Evolutionary conservation across 169 alveolate genomes (phyloP), one percentile per base, ranked within the genome.

Genomic region (Plasmodium vinckei): DNA sequence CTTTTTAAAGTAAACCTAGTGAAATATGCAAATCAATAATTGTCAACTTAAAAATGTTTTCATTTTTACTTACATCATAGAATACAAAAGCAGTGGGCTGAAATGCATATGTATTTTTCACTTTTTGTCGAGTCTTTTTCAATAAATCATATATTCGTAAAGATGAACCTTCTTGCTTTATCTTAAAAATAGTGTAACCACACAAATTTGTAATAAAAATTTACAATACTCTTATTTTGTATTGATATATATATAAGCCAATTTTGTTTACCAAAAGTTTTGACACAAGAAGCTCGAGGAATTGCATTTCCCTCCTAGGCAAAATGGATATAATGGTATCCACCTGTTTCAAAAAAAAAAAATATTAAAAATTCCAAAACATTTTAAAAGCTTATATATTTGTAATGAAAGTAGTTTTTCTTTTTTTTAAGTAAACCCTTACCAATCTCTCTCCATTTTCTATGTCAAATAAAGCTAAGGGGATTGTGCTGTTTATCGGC

Each of bases 31-130:
- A 27, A 27, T 2, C 1, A 27, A 25, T 25, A 25, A 27, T 27
- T 5, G 3, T 0, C 3, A 27, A 27, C 39, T 0, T 1, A 5
- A 1, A 27, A 27, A 1, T 27, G 1, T 27, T 13, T 39, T 69
- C 60, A 27, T 70, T 33, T 21, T 23, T 46, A 15, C 84, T 70
- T 65, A 92, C 94, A 73, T 93, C 96, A 65, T 89, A 93, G 72
- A 93, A 93, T 6, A 93, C 95, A 69, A 93, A 93, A 19, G 95
- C 96, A 7, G 69, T 75, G 6, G 96, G 96, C 44, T 87, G 93
- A 46, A 93, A 93, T 51, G 93, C 42, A 56, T 68, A 57, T 9
- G 96, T 93, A 33, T 93, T 86, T 44, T 75, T 51, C 19, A 88
- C 95, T 19, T 87, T 82, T 56, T 88, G 89, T 13, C 93, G 73